These are phyloP conservation scores for Hypoxylon sp. DNA, from an alignment of 2,329 filamentous ascomycete genomes.

Conservation along the genomic window DNA sequence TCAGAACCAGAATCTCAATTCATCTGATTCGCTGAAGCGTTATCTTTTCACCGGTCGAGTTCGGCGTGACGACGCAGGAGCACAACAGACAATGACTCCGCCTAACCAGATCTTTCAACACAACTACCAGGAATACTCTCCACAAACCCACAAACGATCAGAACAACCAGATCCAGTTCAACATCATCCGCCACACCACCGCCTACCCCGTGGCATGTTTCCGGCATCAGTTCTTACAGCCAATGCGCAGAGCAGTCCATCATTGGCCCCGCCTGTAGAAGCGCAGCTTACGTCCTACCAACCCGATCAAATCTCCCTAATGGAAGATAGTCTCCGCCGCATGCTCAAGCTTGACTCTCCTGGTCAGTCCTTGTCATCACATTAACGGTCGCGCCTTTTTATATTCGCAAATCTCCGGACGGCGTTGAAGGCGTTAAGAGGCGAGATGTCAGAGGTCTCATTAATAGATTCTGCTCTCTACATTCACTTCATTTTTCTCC, in stretches of 20 bases:
- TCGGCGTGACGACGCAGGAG: slow-evolving; percentile 28
- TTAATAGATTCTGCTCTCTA: slow-evolving; percentile 34
- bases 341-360: slow-evolving; percentile 62
- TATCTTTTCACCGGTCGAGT: slow-evolving; percentile 66
- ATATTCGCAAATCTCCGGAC: slow-evolving; percentile 27
- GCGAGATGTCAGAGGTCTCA: slow-evolving; percentile 20
- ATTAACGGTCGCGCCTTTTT: slow-evolving; percentile 19
- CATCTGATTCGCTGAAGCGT: slow-evolving; percentile 69
- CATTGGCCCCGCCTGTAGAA: slow-evolving; percentile 35
- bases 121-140: slow-evolving; percentile 1
- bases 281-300: slow-evolving; percentile 42
- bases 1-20: slow-evolving; percentile 49
- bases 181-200: slow-evolving; percentile 25
- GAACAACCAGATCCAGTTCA: slow-evolving; percentile 31
- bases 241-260: slow-evolving; percentile 36
- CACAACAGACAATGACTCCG: slow-evolving; percentile 28
- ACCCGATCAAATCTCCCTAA: slow-evolving; percentile 61
- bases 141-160: slow-evolving; percentile 23
- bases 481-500: slow-evolving; percentile 43
- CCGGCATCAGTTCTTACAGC: slow-evolving; percentile 49
- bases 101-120: slow-evolving; percentile 10
- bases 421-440: slow-evolving; percentile 45
- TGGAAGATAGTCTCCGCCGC: slow-evolving; percentile 69
- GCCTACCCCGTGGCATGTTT: slow-evolving; percentile 49
- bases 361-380: slow-evolving; percentile 31